phyloP scores from a whole-genome alignment of 257 asterid genomes.

The Rauvolfia tetraphylla region DNA sequence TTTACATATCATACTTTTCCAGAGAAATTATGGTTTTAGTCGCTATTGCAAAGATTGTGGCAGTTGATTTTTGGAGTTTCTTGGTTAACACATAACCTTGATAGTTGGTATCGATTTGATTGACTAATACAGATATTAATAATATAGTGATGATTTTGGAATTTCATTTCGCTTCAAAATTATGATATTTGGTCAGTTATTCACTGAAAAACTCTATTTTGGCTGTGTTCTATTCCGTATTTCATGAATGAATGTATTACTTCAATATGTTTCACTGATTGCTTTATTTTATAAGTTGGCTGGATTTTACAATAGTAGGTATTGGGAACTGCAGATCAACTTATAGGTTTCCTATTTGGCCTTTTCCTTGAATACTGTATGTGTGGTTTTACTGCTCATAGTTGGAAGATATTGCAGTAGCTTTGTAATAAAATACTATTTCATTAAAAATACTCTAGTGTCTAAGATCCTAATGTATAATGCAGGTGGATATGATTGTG shows the following conservation, averaged over 20 bases:
- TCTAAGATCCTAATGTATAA: constrained; percentile 15
- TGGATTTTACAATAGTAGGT: neutral
- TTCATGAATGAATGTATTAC: neutral
- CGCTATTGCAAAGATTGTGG: neutral
- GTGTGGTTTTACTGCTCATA: neutral
- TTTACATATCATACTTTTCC: neutral
- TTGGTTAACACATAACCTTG: neutral
- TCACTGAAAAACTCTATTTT: neutral
- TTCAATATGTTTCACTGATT: neutral
- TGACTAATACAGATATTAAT: neutral
- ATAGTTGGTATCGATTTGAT: neutral
- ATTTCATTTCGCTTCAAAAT: neutral
- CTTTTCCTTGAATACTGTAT: neutral
- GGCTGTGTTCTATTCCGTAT: neutral
- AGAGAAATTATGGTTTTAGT: neutral
- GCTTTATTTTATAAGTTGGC: neutral
- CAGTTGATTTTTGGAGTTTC: neutral
- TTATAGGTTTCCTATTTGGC: neutral
- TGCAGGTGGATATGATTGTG: constrained; percentile 99
- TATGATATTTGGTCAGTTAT: neutral
- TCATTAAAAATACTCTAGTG: neutral
- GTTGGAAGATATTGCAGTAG: neutral
- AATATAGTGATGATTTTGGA: neutral
- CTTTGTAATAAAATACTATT: neutral
- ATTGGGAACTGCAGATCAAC: neutral